Evolutionary conservation across 331 rosid genomes (phyloP).

Genomic region (Stylosanthes scabra): DNA sequence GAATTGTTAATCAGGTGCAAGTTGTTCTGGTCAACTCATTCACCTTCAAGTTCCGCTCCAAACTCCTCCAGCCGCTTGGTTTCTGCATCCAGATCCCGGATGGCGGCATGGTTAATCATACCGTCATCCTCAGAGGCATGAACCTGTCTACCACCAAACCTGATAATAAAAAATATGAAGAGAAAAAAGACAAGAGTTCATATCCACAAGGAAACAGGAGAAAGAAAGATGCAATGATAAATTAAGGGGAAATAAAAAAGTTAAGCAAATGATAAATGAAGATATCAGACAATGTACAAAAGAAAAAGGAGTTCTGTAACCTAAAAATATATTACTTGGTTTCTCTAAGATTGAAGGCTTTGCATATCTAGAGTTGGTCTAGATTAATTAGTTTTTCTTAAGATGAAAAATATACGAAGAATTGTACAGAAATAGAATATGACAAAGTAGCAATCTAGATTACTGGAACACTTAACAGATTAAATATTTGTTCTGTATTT

Average conservation of each 20-base stretch:
- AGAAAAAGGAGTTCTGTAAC: neutral
- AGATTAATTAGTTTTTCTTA: too few relatives aligned
- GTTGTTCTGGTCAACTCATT: conserved; percentile 38
- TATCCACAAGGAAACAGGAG: neutral
- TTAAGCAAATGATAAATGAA: conserved; percentile 8
- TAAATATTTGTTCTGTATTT: neutral
- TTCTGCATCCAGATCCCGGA: conserved; percentile 76
- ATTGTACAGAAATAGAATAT: neutral
- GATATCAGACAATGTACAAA: conserved; percentile 1
- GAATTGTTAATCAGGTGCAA: conserved; percentile 31
- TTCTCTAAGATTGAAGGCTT: neutral
- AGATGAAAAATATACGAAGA: too few relatives aligned
- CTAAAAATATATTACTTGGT: neutral
- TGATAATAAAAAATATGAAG: conserved; percentile 32
- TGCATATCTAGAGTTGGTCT: neutral
- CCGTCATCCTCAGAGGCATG: conserved; percentile 96
- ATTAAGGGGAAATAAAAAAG: neutral
- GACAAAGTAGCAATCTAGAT: neutral
- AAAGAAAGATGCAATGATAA: neutral
- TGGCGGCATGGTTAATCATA: conserved; percentile 68
- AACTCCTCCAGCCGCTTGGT: conserved; percentile 82
- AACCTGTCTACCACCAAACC: conserved; percentile 95
- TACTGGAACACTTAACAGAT: neutral
- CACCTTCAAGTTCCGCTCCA: conserved; percentile 92
- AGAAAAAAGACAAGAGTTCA: neutral